Conservation (phyloP, 1,284 basidiomycete genomes). For the Ganoderma lingzhi region DNA sequence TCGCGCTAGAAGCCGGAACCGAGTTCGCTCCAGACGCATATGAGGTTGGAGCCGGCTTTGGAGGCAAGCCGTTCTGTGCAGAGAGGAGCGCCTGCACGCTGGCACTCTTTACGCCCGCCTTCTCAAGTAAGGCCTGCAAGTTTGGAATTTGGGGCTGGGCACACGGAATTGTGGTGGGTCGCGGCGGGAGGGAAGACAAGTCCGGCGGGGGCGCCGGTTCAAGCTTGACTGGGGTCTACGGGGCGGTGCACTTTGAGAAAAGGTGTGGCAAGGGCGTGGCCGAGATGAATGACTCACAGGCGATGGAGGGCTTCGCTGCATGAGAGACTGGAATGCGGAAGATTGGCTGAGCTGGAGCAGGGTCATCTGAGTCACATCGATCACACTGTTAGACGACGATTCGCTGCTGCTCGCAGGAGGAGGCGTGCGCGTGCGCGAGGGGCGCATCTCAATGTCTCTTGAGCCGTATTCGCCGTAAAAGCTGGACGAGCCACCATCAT, state of each 20-base stretch:
- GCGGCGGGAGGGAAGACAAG: conserved; percentile 20
- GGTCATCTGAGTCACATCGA: conserved; percentile 31
- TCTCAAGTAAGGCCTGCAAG: conserved; percentile 31
- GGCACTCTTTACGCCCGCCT: conserved; percentile 30
- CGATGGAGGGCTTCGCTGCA: conserved; percentile 15
- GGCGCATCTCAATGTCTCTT: conserved; percentile 26
- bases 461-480: conserved; percentile 14
- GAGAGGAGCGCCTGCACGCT: conserved; percentile 27
- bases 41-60: neutral
- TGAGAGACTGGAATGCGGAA: conserved; percentile 29
- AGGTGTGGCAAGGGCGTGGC: neutral
- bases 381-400: conserved; percentile 16
- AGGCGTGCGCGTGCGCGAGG: conserved; percentile 14
- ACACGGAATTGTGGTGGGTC: conserved; percentile 10
- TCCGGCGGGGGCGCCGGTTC: conserved; percentile 26
- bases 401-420: conserved; percentile 22
- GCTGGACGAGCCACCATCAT: conserved; percentile 17
- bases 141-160: conserved; percentile 25
- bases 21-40: conserved; percentile 6
- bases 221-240: conserved; percentile 15
- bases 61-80: conserved; percentile 15
- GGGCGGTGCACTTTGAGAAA: neutral
- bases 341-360: conserved; percentile 32
- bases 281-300: conserved; percentile 13
- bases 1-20: neutral